These are phyloP conservation scores for Magnolia officinalis DNA, from an alignment of 164 flowering plant species.

Conservation along the genomic window DNA sequence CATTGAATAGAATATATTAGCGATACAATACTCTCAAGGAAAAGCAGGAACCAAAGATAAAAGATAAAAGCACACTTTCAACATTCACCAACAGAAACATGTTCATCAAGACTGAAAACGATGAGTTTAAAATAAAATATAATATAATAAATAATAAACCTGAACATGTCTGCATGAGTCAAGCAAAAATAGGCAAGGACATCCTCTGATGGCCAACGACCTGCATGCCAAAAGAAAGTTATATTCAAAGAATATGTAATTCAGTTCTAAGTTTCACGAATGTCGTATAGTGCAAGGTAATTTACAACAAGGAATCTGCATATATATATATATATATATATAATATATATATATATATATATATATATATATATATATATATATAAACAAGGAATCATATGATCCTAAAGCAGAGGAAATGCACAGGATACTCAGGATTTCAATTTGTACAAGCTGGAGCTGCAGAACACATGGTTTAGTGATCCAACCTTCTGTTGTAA, in stretches of 20 bases:
- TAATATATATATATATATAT: no score
- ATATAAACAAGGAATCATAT: no score
- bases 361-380: no score
- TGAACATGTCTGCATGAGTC: conserved; percentile 62
- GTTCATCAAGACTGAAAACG: background rate
- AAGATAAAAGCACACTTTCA: background rate
- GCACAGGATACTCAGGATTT: background rate
- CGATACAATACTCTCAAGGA: background rate
- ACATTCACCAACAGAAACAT: background rate
- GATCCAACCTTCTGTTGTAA: no score
- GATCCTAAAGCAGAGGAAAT: no score
- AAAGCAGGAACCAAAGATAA: background rate
- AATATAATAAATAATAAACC: conserved; percentile 31
- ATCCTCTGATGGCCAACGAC: conserved; percentile 96
- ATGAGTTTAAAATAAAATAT: background rate
- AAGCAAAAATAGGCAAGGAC: conserved; percentile 83
- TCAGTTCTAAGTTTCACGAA: background rate
- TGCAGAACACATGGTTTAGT: no score
- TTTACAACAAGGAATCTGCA: no score
- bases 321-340: no score
- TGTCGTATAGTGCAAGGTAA: no score
- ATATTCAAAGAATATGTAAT: background rate
- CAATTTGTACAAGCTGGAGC: background rate
- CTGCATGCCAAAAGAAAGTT: conserved; percentile 28
- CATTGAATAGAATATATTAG: background rate